Evolutionary conservation across 1,284 basidiomycete species (phyloP), one percentile per base, ranked within the genome.

Genomic region (Ceratobasidium sp.): DNA sequence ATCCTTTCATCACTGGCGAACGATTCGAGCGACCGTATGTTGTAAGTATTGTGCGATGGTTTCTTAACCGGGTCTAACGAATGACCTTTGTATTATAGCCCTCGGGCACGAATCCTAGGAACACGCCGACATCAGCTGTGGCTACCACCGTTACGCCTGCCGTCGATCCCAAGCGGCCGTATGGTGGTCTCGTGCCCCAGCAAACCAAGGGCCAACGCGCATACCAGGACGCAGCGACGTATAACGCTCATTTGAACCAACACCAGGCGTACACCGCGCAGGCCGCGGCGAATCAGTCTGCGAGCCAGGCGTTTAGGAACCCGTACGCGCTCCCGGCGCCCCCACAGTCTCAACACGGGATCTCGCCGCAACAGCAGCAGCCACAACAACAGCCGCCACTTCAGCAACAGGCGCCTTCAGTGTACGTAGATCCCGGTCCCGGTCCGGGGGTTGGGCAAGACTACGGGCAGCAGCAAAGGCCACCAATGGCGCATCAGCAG

Each of bases 1-100:
- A 99, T 82, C 97, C 97, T 2, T 99, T 99, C 83, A 98, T 99
- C 78, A 98, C 96, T 11, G 96, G 97, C 72, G 97, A 98, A 82
- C 96, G 95, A 81, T 98, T 91, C 80, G 90, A 88, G 11, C 95
- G 94, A 75, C 92, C 93, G 8, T 96, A 92, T 83, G 87, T 91
- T 80, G 94, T 94, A 81, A 81, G 93, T 85, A 26, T 50, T 76
- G 50, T 72, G 62, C 50, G 35, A 55, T 23, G 44, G 46, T 75
- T 23, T 49, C 28, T 50, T 2, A 54, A 50, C 23, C 23, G 16
- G 44, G 30, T 35, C 26, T 54, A 41, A 73, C n/a, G 26, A 18
- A 16, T 43, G 8, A n/a, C n/a, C n/a, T n/a, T 61, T 21, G 43
- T 38, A 14, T 16, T 57, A 18, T 66, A 76, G 75, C 75, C 76